These are phyloP conservation scores for Akanthomyces muscarius DNA, from an alignment of 2,329 filamentous ascomycete genomes.

Conservation along the genomic window DNA sequence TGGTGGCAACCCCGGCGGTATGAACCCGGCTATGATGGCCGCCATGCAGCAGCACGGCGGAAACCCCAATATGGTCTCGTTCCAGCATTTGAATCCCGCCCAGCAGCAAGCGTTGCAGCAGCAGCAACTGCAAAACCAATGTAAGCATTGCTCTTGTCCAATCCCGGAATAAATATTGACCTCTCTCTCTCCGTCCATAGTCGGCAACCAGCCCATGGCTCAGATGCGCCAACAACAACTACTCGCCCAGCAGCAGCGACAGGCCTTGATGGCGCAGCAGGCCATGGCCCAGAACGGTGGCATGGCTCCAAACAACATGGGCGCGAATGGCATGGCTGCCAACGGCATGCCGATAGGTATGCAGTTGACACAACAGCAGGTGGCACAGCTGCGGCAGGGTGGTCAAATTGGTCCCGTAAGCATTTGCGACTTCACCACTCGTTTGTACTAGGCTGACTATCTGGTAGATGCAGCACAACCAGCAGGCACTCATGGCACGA, in stretches of 20 bases:
- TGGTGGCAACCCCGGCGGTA: slow-evolving; percentile 66
- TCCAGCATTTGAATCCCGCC: slow-evolving; percentile 66
- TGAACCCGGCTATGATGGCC: slow-evolving; percentile 72
- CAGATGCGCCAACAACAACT: slow-evolving; percentile 53
- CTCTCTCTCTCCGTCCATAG: slow-evolving; percentile 21
- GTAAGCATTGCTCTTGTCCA: slow-evolving; percentile 24
- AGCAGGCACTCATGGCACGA: slow-evolving; percentile 37
- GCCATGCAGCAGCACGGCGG: slow-evolving; percentile 72
- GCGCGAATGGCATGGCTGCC: slow-evolving; percentile 30
- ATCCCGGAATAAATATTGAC: slow-evolving; percentile 9
- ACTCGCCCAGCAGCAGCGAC: slow-evolving; percentile 53
- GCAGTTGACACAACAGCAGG: slow-evolving; percentile 44
- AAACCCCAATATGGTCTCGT: slow-evolving; percentile 56
- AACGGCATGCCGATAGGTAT: slow-evolving; percentile 54
- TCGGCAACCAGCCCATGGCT: slow-evolving; percentile 36
- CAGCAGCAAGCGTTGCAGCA: slow-evolving; percentile 56
- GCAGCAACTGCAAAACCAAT: slow-evolving; percentile 33
- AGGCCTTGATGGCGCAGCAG: slow-evolving; percentile 53
- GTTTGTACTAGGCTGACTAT: slow-evolving; percentile 4
- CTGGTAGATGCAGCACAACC: slow-evolving; percentile 21
- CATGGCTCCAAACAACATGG: slow-evolving; percentile 37
- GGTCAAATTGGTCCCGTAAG: slow-evolving; percentile 41
- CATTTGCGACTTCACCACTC: background rate
- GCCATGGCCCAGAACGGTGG: slow-evolving; percentile 43
- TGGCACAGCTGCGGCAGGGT: slow-evolving; percentile 45